These are phyloP conservation scores for Cystofilobasidium capitatum DNA, from an alignment of 768 basidiomycete species.

Conservation along the genomic window DNA sequence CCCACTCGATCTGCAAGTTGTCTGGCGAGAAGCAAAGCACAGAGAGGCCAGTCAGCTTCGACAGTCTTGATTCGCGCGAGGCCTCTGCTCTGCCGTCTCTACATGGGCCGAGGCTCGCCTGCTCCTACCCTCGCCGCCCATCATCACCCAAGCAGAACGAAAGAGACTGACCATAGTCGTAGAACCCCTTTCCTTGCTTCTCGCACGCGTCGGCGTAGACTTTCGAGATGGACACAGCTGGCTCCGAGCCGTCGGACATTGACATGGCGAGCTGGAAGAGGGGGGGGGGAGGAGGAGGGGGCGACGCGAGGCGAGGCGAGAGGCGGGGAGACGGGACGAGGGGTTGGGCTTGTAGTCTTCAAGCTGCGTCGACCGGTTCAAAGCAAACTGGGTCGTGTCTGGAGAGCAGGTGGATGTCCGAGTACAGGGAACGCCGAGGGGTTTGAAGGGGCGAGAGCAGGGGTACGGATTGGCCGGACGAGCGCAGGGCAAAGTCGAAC, in stretches of 20 bases:
- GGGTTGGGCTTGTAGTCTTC: too few relatives aligned
- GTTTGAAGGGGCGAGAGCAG: too few relatives aligned
- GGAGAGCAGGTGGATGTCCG: too few relatives aligned
- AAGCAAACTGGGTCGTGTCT: too few relatives aligned
- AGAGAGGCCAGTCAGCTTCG: background rate
- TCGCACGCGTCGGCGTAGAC: slow-evolving; percentile 82
- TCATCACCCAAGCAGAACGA: background rate
- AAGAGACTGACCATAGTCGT: slow-evolving; percentile 71
- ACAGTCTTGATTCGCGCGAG: too few relatives aligned
- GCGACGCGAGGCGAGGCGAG: slow-evolving; percentile 20
- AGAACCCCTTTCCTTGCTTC: slow-evolving; percentile 79
- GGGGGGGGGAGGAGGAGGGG: slow-evolving; percentile 1
- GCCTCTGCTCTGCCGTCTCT: too few relatives aligned
- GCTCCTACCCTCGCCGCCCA: background rate
- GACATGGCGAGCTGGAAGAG: background rate
- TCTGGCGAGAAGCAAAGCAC: slow-evolving; percentile 41
- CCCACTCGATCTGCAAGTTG: slow-evolving; percentile 90
- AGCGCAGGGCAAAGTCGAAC: too few relatives aligned
- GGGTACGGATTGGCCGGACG: too few relatives aligned
- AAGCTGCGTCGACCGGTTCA: too few relatives aligned
- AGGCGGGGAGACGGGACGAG: slow-evolving; percentile 22
- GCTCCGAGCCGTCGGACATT: background rate
- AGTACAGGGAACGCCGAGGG: too few relatives aligned
- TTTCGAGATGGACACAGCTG: slow-evolving; percentile 9
- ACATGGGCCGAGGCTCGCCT: too few relatives aligned